Base-by-base conservation (phyloP, 192 early-diverging fungal species). In the Podila minutissima region DNA sequence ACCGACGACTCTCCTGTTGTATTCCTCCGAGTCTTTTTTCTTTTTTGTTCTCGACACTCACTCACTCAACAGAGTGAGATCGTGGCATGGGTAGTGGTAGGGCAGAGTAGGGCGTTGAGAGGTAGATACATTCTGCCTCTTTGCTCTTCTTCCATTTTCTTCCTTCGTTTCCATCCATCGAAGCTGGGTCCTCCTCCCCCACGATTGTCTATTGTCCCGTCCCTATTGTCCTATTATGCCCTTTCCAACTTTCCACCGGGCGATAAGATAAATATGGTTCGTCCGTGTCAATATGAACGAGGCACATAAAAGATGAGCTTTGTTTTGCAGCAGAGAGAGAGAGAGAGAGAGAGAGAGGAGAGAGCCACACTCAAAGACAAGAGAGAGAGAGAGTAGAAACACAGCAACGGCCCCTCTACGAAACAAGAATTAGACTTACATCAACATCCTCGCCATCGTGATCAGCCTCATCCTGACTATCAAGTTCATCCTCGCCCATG, bases 401-500 rank as follows among this genome's bases (percentile, higher is more conserved):
- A 65, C 48, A 41, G 26, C 17, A 38, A 46, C 29, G 33, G 6
- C 33, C 3, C 3, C 5, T 33, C 5, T 33, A 37, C 6, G 35
- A 8, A 37, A 37, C 35, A 11, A 8, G 35, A 37, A 37, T 37
- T 11, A 37, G 35, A 75, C 74, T 79, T 81, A 72, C 77, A 63
- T 81, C 77, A 10, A 72, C 69, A 35, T 73, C 69, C 13, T 71
- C 69, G 17, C 24, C 50, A 24, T 78, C 75, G 1, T 50, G 41
- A 7, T 74, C 72, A 28, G 28, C 50, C 59, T 88, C 86, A 60
- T 66, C 58, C 77, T 85, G 83, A 24, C 84, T 65, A 65, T 86
- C 82, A 4, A 85, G 87, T 62, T 89, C 87, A 69, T 85, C 89
- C 28, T 89, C 78, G 2, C 88, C 83, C 19, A 93, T 63, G 58